Conservation (phyloP, 192 early-diverging fungal genomes). For the Linnemannia hyalina region DNA sequence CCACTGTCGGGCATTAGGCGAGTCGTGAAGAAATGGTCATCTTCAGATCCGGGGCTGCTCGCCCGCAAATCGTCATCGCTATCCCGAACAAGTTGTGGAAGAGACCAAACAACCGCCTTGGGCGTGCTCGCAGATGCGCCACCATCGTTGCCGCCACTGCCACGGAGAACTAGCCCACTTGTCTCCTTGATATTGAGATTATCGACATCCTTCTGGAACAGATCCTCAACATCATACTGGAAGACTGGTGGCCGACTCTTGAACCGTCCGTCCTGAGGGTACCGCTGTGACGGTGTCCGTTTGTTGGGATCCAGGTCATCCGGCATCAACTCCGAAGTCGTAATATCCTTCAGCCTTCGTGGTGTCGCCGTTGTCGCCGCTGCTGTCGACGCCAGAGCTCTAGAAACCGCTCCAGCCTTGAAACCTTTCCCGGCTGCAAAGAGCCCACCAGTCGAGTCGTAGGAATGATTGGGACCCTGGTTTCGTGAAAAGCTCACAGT, state of each 20-base stretch:
- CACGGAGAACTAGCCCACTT: not conserved
- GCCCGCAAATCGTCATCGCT: not conserved
- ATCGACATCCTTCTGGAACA: constrained; percentile 42
- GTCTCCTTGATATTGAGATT: constrained; percentile 32
- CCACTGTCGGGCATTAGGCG: constrained; percentile 10
- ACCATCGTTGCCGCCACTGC: not conserved
- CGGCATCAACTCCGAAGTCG: not conserved
- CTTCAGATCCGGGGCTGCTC: constrained; percentile 12
- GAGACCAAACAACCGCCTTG: not conserved
- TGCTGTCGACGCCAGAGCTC: not conserved
- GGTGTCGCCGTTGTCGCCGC: not conserved
- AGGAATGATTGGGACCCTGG: not conserved
- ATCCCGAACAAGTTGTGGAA: not conserved
- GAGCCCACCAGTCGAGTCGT: not conserved
- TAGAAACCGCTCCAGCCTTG: not conserved
- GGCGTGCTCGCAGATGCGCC: constrained; percentile 2
- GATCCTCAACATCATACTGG: constrained; percentile 22
- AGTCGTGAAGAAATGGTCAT: constrained; percentile 45
- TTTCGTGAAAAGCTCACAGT: not conserved
- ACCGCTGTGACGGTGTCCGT: not conserved
- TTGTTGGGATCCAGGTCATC: constrained; percentile 3
- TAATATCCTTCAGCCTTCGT: not conserved
- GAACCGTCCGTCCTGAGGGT: not conserved
- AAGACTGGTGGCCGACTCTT: not conserved
- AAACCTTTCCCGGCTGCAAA: not conserved